These are phyloP conservation scores for Aspergillus olivimuriae DNA, from an alignment of 495 filamentous ascomycete species.

Conservation along the genomic window DNA sequence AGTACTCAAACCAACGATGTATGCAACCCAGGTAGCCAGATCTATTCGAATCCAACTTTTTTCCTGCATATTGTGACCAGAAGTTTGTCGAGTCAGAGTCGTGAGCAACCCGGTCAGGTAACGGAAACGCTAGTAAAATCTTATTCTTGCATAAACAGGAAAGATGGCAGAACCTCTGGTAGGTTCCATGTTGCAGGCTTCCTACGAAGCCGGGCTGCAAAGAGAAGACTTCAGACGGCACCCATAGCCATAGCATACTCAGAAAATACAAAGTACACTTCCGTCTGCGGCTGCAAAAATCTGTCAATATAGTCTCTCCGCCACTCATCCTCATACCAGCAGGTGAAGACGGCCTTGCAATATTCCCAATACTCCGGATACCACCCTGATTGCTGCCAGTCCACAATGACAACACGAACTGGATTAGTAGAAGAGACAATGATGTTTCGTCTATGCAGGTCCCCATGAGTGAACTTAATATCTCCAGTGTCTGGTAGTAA, in stretches of 20 bases:
- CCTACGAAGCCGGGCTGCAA: too few relatives aligned
- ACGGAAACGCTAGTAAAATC: too few relatives aligned
- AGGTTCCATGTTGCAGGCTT: too few relatives aligned
- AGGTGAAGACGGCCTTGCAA: slow-evolving; percentile 32
- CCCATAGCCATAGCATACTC: slow-evolving; percentile 27
- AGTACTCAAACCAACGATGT: too few relatives aligned
- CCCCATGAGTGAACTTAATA: slow-evolving; percentile 35
- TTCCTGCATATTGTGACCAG: too few relatives aligned
- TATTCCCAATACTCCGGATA: slow-evolving; percentile 43
- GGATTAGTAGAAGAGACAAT: slow-evolving; percentile 27
- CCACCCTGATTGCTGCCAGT: slow-evolving; percentile 37
- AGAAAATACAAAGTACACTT: slow-evolving; percentile 16
- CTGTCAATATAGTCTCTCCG: slow-evolving; percentile 22
- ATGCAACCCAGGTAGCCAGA: too few relatives aligned
- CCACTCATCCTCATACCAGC: slow-evolving; percentile 22
- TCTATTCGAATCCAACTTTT: too few relatives aligned
- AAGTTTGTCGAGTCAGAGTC: too few relatives aligned
- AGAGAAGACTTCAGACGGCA: slow-evolving; percentile 18
- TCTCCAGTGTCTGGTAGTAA: slow-evolving; percentile 30
- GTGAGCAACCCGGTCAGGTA: too few relatives aligned
- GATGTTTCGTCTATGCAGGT: slow-evolving; percentile 34
- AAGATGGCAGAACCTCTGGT: too few relatives aligned
- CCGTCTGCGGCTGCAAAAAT: slow-evolving; percentile 16
- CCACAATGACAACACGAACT: slow-evolving; percentile 26
- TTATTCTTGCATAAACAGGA: too few relatives aligned